Conservation (phyloP, 768 basidiomycete species). For the Termitomyces sp. region DNA sequence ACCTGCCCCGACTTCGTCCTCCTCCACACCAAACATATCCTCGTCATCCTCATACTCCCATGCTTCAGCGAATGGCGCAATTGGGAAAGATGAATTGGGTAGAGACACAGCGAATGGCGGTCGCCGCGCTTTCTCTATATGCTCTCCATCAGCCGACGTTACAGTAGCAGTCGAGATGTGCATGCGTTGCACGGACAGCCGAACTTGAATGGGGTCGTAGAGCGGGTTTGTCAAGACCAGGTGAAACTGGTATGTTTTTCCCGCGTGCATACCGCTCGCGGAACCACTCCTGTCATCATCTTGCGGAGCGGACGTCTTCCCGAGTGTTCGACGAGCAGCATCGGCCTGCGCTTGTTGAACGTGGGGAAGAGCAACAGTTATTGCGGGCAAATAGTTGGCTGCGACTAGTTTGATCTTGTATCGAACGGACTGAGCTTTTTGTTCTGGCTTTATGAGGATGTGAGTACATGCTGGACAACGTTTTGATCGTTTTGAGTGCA, state of each 20-base stretch:
- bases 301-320: constrained; percentile 30
- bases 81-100: constrained; percentile 70
- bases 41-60: constrained; percentile 99
- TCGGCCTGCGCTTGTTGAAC: constrained; percentile 38
- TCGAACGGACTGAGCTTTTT: constrained; percentile 89
- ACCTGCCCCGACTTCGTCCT: constrained; percentile 32
- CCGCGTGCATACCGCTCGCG: constrained; percentile 52
- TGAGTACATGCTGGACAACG: constrained; percentile 93
- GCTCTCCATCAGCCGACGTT: constrained; percentile 28
- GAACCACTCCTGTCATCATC: constrained; percentile 34
- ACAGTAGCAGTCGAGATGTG: constrained; percentile 39
- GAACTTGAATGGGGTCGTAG: constrained; percentile 91
- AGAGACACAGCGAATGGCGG: constrained; percentile 78
- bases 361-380: constrained; percentile 67
- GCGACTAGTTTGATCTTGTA: constrained; percentile 99
- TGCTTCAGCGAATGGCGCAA: constrained; percentile 90
- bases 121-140: constrained; percentile 51
- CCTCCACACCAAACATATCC: constrained; percentile 81
- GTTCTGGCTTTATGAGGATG: constrained; percentile 97
- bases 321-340: constrained; percentile 32
- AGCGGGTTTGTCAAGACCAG: constrained; percentile 91
- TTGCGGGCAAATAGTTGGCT: constrained; percentile 87
- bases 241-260: constrained; percentile 83
- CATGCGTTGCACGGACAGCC: constrained; percentile 73
- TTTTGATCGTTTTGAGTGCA: constrained; percentile 92